Percentiles rank a stretch among this genome's conserved stretches.
Conservation (phyloP, 352 stramenopile genomes). For the Phytophthora pluvialis region DNA sequence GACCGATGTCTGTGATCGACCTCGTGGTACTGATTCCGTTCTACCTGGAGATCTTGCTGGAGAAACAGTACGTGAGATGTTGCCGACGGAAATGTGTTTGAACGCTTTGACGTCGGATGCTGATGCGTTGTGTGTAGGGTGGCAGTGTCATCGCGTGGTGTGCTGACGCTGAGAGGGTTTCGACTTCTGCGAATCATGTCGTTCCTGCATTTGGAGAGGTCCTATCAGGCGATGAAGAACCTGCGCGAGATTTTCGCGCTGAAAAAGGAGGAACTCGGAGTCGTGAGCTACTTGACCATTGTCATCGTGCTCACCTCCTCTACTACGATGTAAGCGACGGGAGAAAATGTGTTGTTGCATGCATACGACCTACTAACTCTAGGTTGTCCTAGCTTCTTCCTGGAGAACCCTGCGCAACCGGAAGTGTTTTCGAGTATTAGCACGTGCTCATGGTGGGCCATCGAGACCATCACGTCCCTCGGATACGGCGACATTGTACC, state of each 20-base stretch:
- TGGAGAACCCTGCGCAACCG: constrained; percentile 76
- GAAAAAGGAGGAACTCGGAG: constrained; percentile 79
- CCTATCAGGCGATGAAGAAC: constrained; percentile 82
- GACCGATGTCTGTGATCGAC: constrained; percentile 84
- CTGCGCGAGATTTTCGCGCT: constrained; percentile 73
- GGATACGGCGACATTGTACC: constrained; percentile 88
- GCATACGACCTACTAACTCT: not conserved
- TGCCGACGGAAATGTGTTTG: not conserved
- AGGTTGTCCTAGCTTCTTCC: constrained; percentile 63
- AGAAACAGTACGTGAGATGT: constrained; percentile 54
- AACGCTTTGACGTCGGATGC: constrained; percentile 1
- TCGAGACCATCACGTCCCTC: constrained; percentile 88
- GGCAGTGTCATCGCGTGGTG: constrained; percentile 48
- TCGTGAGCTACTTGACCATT: constrained; percentile 82
- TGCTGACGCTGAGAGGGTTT: constrained; percentile 75
- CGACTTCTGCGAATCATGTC: constrained; percentile 81
- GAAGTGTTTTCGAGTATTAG: constrained; percentile 82
- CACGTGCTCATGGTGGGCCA: constrained; percentile 79
- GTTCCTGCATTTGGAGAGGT: constrained; percentile 79
- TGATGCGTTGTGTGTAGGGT: constrained; percentile 31
- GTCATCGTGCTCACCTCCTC: constrained; percentile 82
- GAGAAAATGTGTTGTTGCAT: not conserved
- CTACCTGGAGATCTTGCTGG: constrained; percentile 79
- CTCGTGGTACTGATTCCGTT: constrained; percentile 79
- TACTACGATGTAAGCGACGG: constrained; percentile 77